Percentiles rank a stretch among this genome's conserved stretches.
Conservation (phyloP, 495 filamentous ascomycete species). For the Penicillium parvum region DNA sequence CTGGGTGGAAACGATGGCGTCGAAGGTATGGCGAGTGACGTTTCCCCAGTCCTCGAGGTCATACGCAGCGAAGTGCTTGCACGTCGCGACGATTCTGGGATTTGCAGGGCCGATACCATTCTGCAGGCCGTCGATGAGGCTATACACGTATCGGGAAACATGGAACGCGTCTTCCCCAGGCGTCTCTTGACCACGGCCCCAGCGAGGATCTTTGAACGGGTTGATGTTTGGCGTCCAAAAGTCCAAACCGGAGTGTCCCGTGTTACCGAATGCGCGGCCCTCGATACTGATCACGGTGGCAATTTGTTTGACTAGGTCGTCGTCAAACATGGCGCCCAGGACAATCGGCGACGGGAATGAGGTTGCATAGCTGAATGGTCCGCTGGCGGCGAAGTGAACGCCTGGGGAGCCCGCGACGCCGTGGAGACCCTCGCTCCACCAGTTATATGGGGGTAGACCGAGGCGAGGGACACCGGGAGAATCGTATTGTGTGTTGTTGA, state of each 20-base stretch:
- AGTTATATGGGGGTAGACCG: slow-evolving; percentile 47
- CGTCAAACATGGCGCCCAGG: slow-evolving; percentile 53
- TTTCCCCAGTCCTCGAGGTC: not conserved
- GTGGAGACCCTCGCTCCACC: slow-evolving; percentile 48
- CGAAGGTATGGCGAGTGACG: not conserved
- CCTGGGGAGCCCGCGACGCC: slow-evolving; percentile 48
- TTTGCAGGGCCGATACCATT: not conserved
- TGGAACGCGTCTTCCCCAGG: not conserved
- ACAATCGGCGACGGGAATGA: slow-evolving; percentile 53
- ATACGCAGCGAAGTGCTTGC: not conserved
- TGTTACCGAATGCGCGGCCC: slow-evolving; percentile 56
- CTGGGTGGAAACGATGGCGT: not conserved
- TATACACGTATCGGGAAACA: not conserved
- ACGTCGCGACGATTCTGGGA: not conserved
- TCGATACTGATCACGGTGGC: slow-evolving; percentile 51
- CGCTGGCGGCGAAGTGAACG: slow-evolving; percentile 41
- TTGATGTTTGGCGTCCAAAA: slow-evolving; percentile 54
- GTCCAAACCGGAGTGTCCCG: slow-evolving; percentile 46
- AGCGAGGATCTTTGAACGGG: not conserved
- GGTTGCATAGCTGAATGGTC: slow-evolving; percentile 49
- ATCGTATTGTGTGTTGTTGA: slow-evolving; percentile 45
- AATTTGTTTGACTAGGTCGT: slow-evolving; percentile 46
- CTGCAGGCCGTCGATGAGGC: not conserved
- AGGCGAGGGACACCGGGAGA: slow-evolving; percentile 47
- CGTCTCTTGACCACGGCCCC: not conserved